Evolutionary conservation across 2,329 filamentous ascomycete species (phyloP).

Genomic region (Hypoxylon sp.): DNA sequence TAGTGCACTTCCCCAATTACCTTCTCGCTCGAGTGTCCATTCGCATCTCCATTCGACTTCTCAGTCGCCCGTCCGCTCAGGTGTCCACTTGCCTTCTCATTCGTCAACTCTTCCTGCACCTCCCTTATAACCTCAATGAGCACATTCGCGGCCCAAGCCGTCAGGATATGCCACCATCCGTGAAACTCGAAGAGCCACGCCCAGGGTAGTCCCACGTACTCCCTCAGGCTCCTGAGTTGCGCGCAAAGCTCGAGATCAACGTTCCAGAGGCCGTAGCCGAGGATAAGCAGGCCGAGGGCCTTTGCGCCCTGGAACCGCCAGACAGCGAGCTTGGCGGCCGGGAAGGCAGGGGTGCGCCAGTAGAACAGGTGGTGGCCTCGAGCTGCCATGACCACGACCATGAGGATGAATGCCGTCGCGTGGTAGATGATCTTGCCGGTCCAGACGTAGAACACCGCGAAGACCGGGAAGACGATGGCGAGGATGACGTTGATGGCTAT

Average conservation of each 20-base stretch:
- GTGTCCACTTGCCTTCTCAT: not conserved
- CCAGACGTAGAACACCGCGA: not conserved
- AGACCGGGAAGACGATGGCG: not conserved
- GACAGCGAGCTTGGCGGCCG: not conserved
- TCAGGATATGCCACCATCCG: not conserved
- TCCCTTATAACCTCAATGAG: not conserved
- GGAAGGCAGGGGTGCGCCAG: not conserved
- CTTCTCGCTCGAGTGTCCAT: no score
- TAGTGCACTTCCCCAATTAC: no score
- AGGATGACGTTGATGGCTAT: not conserved
- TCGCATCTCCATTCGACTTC: no score
- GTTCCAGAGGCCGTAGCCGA: slow-evolving; percentile 2
- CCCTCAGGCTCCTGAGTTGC: not conserved
- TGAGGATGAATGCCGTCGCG: not conserved
- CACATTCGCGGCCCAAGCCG: not conserved
- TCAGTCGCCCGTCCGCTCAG: no score
- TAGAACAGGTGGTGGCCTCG: slow-evolving; percentile 2
- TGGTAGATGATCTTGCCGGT: slow-evolving; percentile 2
- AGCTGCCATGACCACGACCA: not conserved
- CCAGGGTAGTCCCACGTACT: not conserved
- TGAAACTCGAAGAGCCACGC: not conserved
- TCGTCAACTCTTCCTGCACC: not conserved
- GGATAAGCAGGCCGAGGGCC: not conserved
- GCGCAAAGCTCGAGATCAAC: slow-evolving; percentile 1
- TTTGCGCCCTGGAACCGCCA: not conserved